Base-by-base conservation (phyloP, 306 rosid genomes). In the Carpinus viminea region DNA sequence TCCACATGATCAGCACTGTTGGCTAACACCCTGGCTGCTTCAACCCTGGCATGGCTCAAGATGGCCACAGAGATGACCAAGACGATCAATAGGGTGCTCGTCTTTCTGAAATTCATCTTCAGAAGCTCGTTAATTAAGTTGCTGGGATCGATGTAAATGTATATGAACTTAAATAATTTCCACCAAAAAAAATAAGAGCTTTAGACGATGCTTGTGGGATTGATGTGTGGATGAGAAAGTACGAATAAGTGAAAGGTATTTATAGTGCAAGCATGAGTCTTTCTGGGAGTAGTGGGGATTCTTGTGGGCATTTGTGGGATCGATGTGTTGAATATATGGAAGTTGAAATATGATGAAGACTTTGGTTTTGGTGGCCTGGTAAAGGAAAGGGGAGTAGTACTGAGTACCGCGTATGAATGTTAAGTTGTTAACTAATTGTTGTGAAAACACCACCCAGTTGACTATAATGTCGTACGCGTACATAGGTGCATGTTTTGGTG, bases 11-110 rank as follows among this genome's bases (percentile, higher is more conserved):
- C 34, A 31, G 34, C 34, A 31, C 34, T 56, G 21, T 61, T 53
- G 0, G 72, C 61, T 61, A 82, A 21, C 11, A 82, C 65, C 71
- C 90, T 72, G 53, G 46, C 74, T 8, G 85, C 88, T 55, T 77
- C 80, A 16, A 82, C 81, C 7, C 53, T 20, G 34, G 59, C 53
- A 4, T 78, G 78, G 74, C 73, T 64, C 68, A 80, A n/a, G 3
- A 85, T 10, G 16, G 69, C 55, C 56, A 78, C 43, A 2, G 20
- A 24, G 3, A 79, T 20, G 10, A 76, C 50, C 11, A 81, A 59
- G 3, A 84, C 52, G 24, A 83, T 51, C 54, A 80, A 31, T 8
- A 78, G 31, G 20, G 20, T 50, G 57, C 83, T 72, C 28, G 57
- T 34, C 60, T 53, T 82, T 20, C 51, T 47, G 76, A 57, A 79